Evolutionary conservation across 2,329 filamentous ascomycete species (phyloP), one percentile per base, ranked within the genome.

Genomic region (Setomelanomma holmii): DNA sequence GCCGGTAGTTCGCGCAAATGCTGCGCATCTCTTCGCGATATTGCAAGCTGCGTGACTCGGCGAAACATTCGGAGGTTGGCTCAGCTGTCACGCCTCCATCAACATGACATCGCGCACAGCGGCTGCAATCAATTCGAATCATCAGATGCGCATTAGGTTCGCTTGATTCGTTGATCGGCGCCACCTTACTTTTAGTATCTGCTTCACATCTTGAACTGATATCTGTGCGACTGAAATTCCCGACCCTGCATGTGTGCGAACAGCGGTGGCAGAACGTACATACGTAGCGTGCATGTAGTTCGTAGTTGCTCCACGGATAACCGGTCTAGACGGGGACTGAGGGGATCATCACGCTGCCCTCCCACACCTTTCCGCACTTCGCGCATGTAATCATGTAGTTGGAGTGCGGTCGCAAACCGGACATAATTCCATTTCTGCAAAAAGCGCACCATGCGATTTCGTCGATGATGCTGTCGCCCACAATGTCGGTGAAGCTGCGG

Each of bases 211-310:
- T 36, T 5, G 16, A 33, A 45, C 21, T 38, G 17, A 24, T 36
- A 38, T 35, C 11, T 27, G 34, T 21, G 38, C 45, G 39, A 41
- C 19, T 17, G 17, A 19, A 22, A 34, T 22, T 55, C 30, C 49
- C 60, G 62, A 61, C 59, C 62, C 64, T 72, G 68, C 66, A 68
- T 69, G 61, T 58, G 53, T 53, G 49, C 57, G 57, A 66, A 60
- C 61, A 56, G 63, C 61, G 59, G 58, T 58, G 55, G 55, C 56
- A 61, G 50, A n/a, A 49, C 52, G 56, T 58, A 61, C 60, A 55
- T 66, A 68, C 58, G 64, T 68, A 67, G 67, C 66, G 62, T 53
- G 58, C 61, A 60, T 60, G 59, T 63, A 59, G 60, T 61, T 58
- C 56, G 58, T 59, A 56, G 55, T 55, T 54, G 55, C 61, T 61